A percentile compares a stretch with the other conserved stretches of the same genome.
These are phyloP conservation scores for Coemansia sp. DNA, from an alignment of 192 early-diverging fungal species.

Conservation along the genomic window DNA sequence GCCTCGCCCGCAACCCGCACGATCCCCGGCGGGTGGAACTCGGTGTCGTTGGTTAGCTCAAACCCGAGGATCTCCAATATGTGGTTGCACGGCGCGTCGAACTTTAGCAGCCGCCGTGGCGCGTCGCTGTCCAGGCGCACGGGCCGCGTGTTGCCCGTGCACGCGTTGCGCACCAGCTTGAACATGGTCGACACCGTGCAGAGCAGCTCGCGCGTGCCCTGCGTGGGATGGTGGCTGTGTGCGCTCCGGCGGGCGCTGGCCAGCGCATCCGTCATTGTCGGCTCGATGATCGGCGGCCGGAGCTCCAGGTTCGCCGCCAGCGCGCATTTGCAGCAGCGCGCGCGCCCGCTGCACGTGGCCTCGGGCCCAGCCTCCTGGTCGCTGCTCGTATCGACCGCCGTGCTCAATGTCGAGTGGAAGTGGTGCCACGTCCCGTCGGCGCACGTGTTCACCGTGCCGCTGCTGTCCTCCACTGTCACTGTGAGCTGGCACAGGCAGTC, in stretches of 20 bases:
- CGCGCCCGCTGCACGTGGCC: slow-evolving; percentile 6
- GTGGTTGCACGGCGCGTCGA: slow-evolving; percentile 32
- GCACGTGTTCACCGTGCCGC: slow-evolving; percentile 9
- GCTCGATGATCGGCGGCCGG: slow-evolving; percentile 12
- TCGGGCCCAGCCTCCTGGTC: neutral
- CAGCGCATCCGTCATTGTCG: slow-evolving; percentile 9
- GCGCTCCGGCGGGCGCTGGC: slow-evolving; percentile 9
- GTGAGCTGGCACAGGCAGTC: slow-evolving; percentile 28
- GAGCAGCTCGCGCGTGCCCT: slow-evolving; percentile 29
- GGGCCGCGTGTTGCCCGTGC: slow-evolving; percentile 16
- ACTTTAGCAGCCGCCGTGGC: slow-evolving; percentile 28
- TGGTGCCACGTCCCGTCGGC: slow-evolving; percentile 36
- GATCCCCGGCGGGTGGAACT: slow-evolving; percentile 25
- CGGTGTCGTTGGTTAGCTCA: slow-evolving; percentile 2
- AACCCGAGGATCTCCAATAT: slow-evolving; percentile 39
- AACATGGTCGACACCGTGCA: slow-evolving; percentile 19
- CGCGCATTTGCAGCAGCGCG: slow-evolving; percentile 41
- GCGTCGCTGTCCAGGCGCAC: slow-evolving; percentile 11
- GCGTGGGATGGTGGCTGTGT: slow-evolving; percentile 33
- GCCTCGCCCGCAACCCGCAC: neutral
- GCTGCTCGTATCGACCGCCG: neutral
- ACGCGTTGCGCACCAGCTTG: slow-evolving; percentile 22
- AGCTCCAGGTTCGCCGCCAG: neutral
- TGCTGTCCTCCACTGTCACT: neutral
- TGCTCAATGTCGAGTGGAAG: slow-evolving; percentile 18